A percentile compares a stretch with the other conserved stretches of the same genome.
Conservation (phyloP, 2,329 filamentous ascomycete genomes). For the Polychaeton citri region DNA sequence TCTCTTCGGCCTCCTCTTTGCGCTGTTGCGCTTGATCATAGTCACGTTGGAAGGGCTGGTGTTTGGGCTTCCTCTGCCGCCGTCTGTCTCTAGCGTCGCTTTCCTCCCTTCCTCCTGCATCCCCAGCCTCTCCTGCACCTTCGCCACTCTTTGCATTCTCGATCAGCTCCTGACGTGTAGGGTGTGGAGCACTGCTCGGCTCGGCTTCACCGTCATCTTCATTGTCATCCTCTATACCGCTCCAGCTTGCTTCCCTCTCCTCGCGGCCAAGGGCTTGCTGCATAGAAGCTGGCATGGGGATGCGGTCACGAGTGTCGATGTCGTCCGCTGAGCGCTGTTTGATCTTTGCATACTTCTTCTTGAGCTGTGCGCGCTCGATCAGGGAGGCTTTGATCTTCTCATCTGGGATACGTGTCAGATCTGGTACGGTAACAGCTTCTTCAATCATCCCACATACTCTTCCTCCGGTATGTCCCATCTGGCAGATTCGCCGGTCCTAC, state of each 20-base stretch:
- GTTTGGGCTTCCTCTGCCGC: slow-evolving; percentile 26
- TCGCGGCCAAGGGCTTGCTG: slow-evolving; percentile 5
- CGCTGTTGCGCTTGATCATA: slow-evolving; percentile 34
- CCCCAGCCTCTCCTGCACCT: not conserved
- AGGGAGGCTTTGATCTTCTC: slow-evolving; percentile 80
- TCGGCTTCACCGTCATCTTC: slow-evolving; percentile 13
- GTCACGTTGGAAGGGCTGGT: slow-evolving; percentile 30
- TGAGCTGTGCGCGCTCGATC: slow-evolving; percentile 85
- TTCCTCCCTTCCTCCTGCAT: slow-evolving; percentile 5
- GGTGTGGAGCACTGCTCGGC: slow-evolving; percentile 34
- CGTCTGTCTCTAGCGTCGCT: slow-evolving; percentile 3
- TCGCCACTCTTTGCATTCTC: slow-evolving; percentile 15
- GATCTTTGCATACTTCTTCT: slow-evolving; percentile 82
- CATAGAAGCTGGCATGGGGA: slow-evolving; percentile 19
- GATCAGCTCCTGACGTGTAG: slow-evolving; percentile 20
- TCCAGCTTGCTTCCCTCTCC: slow-evolving; percentile 1
- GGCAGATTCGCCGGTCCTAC: slow-evolving; percentile 84
- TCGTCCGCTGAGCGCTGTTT: slow-evolving; percentile 42
- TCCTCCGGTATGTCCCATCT: slow-evolving; percentile 76
- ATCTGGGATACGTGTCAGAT: slow-evolving; percentile 34
- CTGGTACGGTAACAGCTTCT: not conserved
- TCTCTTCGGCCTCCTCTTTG: slow-evolving; percentile 52
- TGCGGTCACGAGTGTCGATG: slow-evolving; percentile 11
- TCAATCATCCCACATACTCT: slow-evolving; percentile 35
- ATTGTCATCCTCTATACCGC: slow-evolving; percentile 2